phyloP scores from a whole-genome alignment of 257 asterid species.

The Verbena officinalis region DNA sequence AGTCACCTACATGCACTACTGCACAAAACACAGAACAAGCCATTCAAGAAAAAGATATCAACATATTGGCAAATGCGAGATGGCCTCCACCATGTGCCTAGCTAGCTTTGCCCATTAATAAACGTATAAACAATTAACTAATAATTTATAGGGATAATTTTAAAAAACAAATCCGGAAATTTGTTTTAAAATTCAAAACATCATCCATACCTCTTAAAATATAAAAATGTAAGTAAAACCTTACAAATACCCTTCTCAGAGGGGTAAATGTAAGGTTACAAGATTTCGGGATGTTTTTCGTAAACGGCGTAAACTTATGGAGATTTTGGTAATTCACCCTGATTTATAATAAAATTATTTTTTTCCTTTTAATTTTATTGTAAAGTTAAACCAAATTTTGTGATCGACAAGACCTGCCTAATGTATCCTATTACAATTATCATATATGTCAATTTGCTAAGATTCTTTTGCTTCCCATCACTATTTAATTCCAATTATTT shows the following conservation, averaged over 20 bases:
- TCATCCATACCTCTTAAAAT: no score
- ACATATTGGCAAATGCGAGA: constrained; percentile 14
- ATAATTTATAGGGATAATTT: neutral
- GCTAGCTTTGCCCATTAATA: constrained; percentile 21
- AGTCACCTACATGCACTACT: constrained; percentile 37
- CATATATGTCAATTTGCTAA: constrained; percentile 36
- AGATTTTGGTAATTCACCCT: no score
- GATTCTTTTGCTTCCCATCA: constrained; percentile 34
- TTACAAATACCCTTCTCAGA: no score
- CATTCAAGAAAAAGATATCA: constrained; percentile 39
- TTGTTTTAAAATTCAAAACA: no score
- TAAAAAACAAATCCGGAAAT: no score
- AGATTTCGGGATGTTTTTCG: no score
- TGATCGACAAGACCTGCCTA: constrained; percentile 22
- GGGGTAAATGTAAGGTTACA: no score
- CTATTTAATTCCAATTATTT: constrained; percentile 28
- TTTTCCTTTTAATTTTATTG: neutral
- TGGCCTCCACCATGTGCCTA: constrained; percentile 57
- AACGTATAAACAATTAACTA: neutral
- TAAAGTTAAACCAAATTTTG: constrained; percentile 22
- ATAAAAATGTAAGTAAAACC: no score
- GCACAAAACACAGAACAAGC: constrained; percentile 49
- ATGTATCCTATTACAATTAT: constrained; percentile 10
- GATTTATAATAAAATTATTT: neutral
- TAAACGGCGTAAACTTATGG: no score